phyloP scores from a whole-genome alignment of 2,329 filamentous ascomycete species.

The Coniochaeta sp. region DNA sequence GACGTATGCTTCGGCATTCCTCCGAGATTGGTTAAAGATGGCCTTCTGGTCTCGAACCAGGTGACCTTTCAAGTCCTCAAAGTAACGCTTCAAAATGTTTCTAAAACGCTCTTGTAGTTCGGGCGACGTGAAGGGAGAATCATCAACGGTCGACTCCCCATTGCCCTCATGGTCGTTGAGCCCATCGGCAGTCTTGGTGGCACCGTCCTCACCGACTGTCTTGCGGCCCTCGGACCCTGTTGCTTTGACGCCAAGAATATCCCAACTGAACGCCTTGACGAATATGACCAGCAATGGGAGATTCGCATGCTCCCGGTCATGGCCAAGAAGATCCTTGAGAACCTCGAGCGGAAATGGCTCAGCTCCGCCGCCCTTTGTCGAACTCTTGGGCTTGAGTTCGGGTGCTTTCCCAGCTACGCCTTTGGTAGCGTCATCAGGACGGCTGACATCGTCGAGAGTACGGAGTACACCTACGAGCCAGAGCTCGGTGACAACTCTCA shows the following conservation, averaged over 20 bases:
- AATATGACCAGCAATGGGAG: constrained; percentile 89
- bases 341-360: constrained; percentile 96
- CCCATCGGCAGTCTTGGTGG: constrained; percentile 37
- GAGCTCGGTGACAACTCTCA: constrained; percentile 88
- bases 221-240: constrained; percentile 72
- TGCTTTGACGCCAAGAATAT: constrained; percentile 75
- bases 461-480: constrained; percentile 88
- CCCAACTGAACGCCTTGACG: constrained; percentile 94
- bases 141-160: constrained; percentile 41
- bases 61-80: constrained; percentile 87
- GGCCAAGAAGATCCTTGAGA: constrained; percentile 89
- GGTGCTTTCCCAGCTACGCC: constrained; percentile 55
- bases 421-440: constrained; percentile 56
- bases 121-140: constrained; percentile 66
- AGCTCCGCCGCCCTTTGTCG: constrained; percentile 57
- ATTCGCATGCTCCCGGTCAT: constrained; percentile 89
- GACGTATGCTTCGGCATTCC: constrained; percentile 96
- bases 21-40: constrained; percentile 76
- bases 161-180: constrained; percentile 41
- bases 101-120: constrained; percentile 81
- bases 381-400: constrained; percentile 48
- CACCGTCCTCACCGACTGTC: constrained; percentile 73
- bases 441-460: constrained; percentile 63
- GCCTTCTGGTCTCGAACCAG: constrained; percentile 87
- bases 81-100: constrained; percentile 78